Evolutionary conservation across 1,139 yeast species (phyloP).

Genomic region (Diutina rugosa): DNA sequence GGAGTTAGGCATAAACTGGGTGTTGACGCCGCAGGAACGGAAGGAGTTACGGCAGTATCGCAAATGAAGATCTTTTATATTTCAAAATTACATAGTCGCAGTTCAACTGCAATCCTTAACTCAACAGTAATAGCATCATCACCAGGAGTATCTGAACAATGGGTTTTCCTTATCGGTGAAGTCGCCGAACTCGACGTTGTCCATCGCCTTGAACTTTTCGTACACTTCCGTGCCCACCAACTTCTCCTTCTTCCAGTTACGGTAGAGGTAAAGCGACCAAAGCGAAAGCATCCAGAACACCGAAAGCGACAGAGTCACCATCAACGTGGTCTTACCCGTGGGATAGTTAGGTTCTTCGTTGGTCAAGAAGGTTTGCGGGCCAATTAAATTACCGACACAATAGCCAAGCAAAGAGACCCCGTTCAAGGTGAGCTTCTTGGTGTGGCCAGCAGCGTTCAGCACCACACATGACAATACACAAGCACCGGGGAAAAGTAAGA

Average conservation of each 20-base stretch:
- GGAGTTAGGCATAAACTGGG: slow-evolving; percentile 57
- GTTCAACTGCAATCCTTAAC: not conserved
- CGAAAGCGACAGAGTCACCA: slow-evolving; percentile 18
- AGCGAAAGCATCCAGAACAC: slow-evolving; percentile 11
- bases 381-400: not conserved
- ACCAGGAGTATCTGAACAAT: slow-evolving; percentile 34
- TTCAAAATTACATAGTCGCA: not conserved
- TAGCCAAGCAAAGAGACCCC: not conserved
- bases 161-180: slow-evolving; percentile 55
- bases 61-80: slow-evolving; percentile 3
- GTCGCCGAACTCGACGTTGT: slow-evolving; percentile 46
- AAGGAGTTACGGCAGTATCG: slow-evolving; percentile 39
- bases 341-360: not conserved
- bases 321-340: not conserved
- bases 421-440: not conserved
- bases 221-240: not conserved
- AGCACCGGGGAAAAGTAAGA: not conserved
- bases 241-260: not conserved
- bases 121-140: not conserved
- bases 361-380: slow-evolving; percentile 1
- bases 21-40: slow-evolving; percentile 66
- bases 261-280: slow-evolving; percentile 6
- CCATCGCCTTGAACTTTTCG: slow-evolving; percentile 12
- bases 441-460: slow-evolving; percentile 1
- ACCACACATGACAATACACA: not conserved